Percentiles rank a stretch among this genome's conserved stretches.
phyloP scores from a whole-genome alignment of 2,329 filamentous ascomycete species.

The Pseudocercospora fuligena region DNA sequence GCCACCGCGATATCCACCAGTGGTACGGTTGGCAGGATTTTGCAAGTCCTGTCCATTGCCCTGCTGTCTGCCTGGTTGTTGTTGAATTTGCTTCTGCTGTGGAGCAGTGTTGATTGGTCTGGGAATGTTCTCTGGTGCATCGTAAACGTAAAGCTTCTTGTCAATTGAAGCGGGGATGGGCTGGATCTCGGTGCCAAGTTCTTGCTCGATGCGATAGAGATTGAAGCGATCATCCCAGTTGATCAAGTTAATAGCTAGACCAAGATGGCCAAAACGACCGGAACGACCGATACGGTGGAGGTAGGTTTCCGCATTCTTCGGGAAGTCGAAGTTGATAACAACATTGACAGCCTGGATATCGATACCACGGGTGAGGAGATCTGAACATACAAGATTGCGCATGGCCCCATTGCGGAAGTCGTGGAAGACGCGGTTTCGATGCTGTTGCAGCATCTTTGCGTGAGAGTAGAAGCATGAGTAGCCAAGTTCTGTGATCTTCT shows the following conservation, averaged over 20 bases:
- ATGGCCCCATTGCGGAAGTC: conserved; percentile 98
- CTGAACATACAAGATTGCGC: conserved; percentile 96
- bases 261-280: conserved; percentile 93
- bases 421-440: conserved; percentile 97
- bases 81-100: conserved; percentile 35
- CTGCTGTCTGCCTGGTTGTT: conserved; percentile 39
- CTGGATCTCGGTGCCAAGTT: conserved; percentile 95
- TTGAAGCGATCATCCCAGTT: conserved; percentile 99
- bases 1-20: conserved; percentile 38
- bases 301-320: conserved; percentile 98
- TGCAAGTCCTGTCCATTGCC: conserved; percentile 42
- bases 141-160: conserved; percentile 98
- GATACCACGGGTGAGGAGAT: conserved; percentile 96
- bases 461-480: conserved; percentile 99
- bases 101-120: conserved; percentile 70
- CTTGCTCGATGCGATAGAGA: conserved; percentile 97
- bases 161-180: conserved; percentile 94
- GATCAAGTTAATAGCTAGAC: conserved; percentile 97
- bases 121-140: conserved; percentile 92
- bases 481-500: conserved; percentile 98
- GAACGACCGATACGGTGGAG: conserved; percentile 98
- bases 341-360: conserved; percentile 99
- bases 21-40: conserved; percentile 41
- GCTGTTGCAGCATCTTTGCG: conserved; percentile 95
- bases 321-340: conserved; percentile 99